Evolutionary conservation across 108 stramenopile genomes (phyloP).

Genomic region (Mayamaea pseudoterrestris): DNA sequence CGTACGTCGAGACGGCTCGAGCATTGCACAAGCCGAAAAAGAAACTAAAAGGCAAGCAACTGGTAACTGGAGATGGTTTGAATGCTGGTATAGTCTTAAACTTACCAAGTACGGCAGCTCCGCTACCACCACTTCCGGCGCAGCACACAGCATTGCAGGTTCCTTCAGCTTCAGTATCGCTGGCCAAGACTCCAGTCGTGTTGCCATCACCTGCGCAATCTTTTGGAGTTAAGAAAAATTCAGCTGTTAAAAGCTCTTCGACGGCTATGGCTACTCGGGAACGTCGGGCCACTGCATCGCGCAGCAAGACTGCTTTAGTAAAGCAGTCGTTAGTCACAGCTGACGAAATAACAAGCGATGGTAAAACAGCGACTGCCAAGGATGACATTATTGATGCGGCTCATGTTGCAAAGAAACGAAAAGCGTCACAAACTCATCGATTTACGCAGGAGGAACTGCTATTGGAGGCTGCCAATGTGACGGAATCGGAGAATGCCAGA

Average conservation of each 20-base stretch:
- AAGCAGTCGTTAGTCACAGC: slow-evolving; percentile 5
- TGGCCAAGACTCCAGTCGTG: neutral
- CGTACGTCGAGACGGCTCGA: slow-evolving; percentile 19
- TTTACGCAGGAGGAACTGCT: slow-evolving; percentile 76
- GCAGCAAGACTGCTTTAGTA: slow-evolving; percentile 5
- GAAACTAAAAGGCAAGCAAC: slow-evolving; percentile 26
- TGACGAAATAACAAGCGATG: slow-evolving; percentile 3
- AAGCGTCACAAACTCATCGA: too few relatives aligned
- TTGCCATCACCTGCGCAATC: too few relatives aligned
- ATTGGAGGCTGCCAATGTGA: slow-evolving; percentile 56
- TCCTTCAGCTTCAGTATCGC: neutral
- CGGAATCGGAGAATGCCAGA: slow-evolving; percentile 64
- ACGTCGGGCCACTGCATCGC: neutral
- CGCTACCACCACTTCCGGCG: neutral
- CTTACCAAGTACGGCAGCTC: slow-evolving; percentile 17
- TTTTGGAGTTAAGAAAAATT: neutral
- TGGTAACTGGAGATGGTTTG: slow-evolving; percentile 45
- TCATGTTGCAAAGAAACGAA: slow-evolving; percentile 15
- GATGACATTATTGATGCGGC: neutral
- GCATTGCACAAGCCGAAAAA: slow-evolving; percentile 32
- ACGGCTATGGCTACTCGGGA: too few relatives aligned
- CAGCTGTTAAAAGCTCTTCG: too few relatives aligned
- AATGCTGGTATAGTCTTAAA: slow-evolving; percentile 79
- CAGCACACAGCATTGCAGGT: neutral
- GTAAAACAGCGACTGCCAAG: slow-evolving; percentile 11